Base-by-base conservation (phyloP, 805 yeast species). In the Candida dendrica region DNA sequence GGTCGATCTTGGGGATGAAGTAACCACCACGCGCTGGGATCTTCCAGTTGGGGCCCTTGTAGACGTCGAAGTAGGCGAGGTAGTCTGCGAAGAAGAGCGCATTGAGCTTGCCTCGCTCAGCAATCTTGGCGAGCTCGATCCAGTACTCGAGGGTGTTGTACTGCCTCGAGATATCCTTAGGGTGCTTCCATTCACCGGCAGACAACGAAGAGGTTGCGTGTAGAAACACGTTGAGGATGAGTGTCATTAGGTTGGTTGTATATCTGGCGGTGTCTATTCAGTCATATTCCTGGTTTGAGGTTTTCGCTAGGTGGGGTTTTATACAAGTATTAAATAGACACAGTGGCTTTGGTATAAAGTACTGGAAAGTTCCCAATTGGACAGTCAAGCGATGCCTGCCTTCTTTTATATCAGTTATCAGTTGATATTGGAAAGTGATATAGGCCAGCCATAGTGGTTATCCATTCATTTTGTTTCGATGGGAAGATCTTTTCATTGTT, bases 71-170 rank as follows among this genome's bases (percentile, higher is more conserved):
- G 1, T 59, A 60, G 3, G 66, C 68, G 15, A 63, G 43, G 17
- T 61, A 64, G 45, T 65, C 69, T 15, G 69, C 68, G 37, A 65
- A 43, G 41, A 64, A 64, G 6, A 64, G 43, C 2, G 60, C 55
- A 42, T 59, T 58, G 45, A 65, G 56, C 46, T 65, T 63, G 1
- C 68, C 70, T 38, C 48, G 56, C 18, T 46, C 48, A 4, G 70
- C 70, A 4, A 59, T 42, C 20, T 50, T 41, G 32, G 59, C 62
- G 38, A 64, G 50, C 14, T 59, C 63, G 16, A 50, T 49, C 29
- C 63, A 57, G 30, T 61, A 49, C 9, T 47, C 19, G 14, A 40
- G 15, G 30, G 22, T 27, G 14, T 34, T 20, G 6, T 16, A 32
- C 15, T 39, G 33, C 18, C 38, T 34, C 3, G 29, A 14, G 10